Base-by-base conservation (phyloP, 2,329 filamentous ascomycete genomes). In the Karstenula rhodostoma region DNA sequence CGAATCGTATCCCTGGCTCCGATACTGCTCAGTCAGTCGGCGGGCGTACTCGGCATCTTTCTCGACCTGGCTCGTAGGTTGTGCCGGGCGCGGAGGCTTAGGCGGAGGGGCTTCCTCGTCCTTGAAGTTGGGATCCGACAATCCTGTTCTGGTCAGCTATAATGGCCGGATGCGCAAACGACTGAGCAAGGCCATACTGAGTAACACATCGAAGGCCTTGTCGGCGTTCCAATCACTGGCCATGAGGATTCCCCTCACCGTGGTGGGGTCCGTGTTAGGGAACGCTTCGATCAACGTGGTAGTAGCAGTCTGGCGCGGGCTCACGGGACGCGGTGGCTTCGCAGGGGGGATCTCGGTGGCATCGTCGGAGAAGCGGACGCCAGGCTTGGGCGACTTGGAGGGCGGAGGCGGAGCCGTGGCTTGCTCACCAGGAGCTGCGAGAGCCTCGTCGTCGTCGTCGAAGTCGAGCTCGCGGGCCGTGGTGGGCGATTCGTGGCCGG, bases 281-380 rank as follows among this genome's bases (percentile, higher is more conserved):
- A 99, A 99, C 0, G 95, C 95, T 78, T 99, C 95, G 77, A 92
- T 94, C 58, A 99, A 84, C 3, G 93, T 97, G 70, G 87, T 87
- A 79, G 94, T 90, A 50, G 93, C 93, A 81, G 96, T 91, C 78
- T 96, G 90, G 62, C 90, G 86, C 64, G 95, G 90, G 65, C 87
- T 92, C 72, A 92, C 73, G 49, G 94, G 94, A 60, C 94, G 88
- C 35, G 93, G 93, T 33, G 94, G 94, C 81, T 97, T 96, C 51
- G 74, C 63, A 43, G 90, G 85, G 13, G 93, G 93, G 25, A 89
- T 76, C 62, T 83, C 80, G 12, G 71, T 73, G 27, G 77, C 74
- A 12, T 80, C 77, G 19, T 83, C 80, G 46, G 78, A 78, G 71
- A 83, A 83, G 65, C 79, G 81, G 32, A 83, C 81, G 29, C 77